Conservation (phyloP, 2,329 filamentous ascomycete genomes). For the Thielaviopsis ethacetica region DNA sequence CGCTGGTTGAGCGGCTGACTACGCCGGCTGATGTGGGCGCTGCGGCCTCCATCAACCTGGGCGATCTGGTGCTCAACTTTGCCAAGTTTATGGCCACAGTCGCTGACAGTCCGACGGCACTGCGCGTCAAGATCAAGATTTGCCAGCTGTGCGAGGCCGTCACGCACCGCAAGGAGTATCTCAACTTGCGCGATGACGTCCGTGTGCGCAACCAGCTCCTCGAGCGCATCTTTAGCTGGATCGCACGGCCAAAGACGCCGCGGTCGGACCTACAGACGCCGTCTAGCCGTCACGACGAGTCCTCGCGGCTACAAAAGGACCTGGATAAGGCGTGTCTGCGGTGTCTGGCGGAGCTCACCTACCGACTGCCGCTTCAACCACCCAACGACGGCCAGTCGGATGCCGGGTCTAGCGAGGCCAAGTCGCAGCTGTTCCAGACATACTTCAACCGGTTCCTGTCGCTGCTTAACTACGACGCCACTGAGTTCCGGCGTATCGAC, state of each 20-base stretch:
- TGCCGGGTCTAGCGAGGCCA: slow-evolving; percentile 49
- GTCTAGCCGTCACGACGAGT: slow-evolving; percentile 38
- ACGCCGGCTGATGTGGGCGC: slow-evolving; percentile 45
- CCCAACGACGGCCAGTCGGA: slow-evolving; percentile 45
- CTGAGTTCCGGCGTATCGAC: slow-evolving; percentile 12
- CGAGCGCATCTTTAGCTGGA: slow-evolving; percentile 54
- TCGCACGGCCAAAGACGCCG: slow-evolving; percentile 41
- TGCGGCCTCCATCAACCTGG: slow-evolving; percentile 47
- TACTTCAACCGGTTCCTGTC: slow-evolving; percentile 57
- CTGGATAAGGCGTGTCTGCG: slow-evolving; percentile 49
- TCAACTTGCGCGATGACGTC: slow-evolving; percentile 53
- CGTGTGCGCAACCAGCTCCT: slow-evolving; percentile 52
- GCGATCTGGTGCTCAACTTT: slow-evolving; percentile 46
- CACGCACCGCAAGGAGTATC: slow-evolving; percentile 48
- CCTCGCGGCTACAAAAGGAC: slow-evolving; percentile 42
- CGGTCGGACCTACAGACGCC: slow-evolving; percentile 25
- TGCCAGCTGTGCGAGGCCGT: slow-evolving; percentile 51
- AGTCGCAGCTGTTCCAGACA: slow-evolving; percentile 54
- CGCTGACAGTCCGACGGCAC: slow-evolving; percentile 35
- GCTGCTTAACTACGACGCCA: slow-evolving; percentile 40
- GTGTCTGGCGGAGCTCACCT: slow-evolving; percentile 49
- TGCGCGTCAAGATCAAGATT: slow-evolving; percentile 52
- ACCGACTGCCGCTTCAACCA: slow-evolving; percentile 48
- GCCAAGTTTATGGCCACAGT: slow-evolving; percentile 48
- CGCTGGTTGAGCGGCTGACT: slow-evolving; percentile 47